Evolutionary conservation across 2,329 filamentous ascomycete genomes (phyloP).

Genomic region (Fusarium sp.): DNA sequence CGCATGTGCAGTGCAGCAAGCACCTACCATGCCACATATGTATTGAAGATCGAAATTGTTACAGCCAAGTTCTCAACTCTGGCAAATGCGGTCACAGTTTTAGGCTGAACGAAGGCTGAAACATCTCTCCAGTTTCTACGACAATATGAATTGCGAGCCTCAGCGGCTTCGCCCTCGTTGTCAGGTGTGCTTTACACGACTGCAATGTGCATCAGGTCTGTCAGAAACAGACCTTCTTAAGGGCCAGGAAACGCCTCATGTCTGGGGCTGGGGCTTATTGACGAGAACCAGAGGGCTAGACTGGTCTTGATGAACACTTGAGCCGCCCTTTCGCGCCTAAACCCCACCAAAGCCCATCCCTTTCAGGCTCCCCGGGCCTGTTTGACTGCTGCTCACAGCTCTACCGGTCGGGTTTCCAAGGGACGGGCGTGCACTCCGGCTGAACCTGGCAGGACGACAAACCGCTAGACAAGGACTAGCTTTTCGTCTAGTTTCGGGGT

Average conservation of each 20-base stretch:
- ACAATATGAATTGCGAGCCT: slow-evolving; percentile 21
- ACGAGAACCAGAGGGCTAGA: slow-evolving; percentile 23
- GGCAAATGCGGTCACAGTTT: background rate
- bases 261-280: slow-evolving; percentile 10
- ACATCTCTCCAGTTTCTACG: slow-evolving; percentile 26
- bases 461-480: slow-evolving; percentile 28
- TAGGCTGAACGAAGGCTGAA: slow-evolving; percentile 30
- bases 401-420: slow-evolving; percentile 6
- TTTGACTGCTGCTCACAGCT: slow-evolving; percentile 2
- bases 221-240: slow-evolving; percentile 14
- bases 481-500: slow-evolving; percentile 27
- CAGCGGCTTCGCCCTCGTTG: slow-evolving; percentile 17
- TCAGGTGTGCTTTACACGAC: slow-evolving; percentile 17
- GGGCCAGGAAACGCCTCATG: slow-evolving; percentile 25
- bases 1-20: background rate
- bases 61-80: background rate
- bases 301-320: slow-evolving; percentile 11
- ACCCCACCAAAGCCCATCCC: slow-evolving; percentile 25
- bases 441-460: slow-evolving; percentile 33
- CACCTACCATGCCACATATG: slow-evolving; percentile 2
- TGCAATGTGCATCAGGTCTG: slow-evolving; percentile 17
- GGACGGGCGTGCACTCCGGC: slow-evolving; percentile 10
- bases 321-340: slow-evolving; percentile 34
- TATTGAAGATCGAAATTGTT: slow-evolving; percentile 19
- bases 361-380: slow-evolving; percentile 22